Evolutionary conservation across 2,329 filamentous ascomycete species (phyloP), one percentile per base, ranked within the genome.

Genomic region (Clonostachys solani): DNA sequence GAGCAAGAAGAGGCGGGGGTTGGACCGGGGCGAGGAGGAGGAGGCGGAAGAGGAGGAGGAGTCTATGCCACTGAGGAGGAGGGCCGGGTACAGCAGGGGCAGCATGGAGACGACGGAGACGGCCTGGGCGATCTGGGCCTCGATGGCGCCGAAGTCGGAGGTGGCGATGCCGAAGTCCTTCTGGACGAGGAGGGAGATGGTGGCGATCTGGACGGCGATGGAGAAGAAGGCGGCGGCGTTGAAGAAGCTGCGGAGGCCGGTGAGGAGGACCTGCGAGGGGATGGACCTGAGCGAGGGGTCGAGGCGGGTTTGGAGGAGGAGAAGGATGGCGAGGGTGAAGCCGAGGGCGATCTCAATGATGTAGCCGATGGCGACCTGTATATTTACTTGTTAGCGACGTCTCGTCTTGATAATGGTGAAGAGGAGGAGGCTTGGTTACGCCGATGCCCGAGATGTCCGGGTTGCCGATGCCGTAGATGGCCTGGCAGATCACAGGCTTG

Each of bases 121-220:
- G 3, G 52, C 47, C 35, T 56, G 49, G 18, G 52, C 43, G 15
- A 60, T 53, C 2, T 52, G 50, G 6, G 56, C 48, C 18, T 60
- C 58, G 6, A 56, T 52, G 2, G 58, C 54, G 3, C 56, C 53
- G 12, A 60, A 37, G 17, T 55, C 52, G 2, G 33, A 35, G 2
- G 51, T 54, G 18, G 50, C 53, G 29, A 60, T 52, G 6, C 54
- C 54, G 34, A 52, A 57, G 50, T 60, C 55, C 18, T 60, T 57
- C 5, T 50, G 52, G 2, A 52, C 47, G 4, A 60, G 51, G 9
- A 56, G 45, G 10, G 49, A 36, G 6, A 59, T 54, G 0, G 51
- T 49, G 16, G 58, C 56, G 5, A 58, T 41, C 42, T 58, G 52
- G 4, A 57, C 34, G 3, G 56, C 43, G 12, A 57, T 45, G 5